Evolutionary conservation across 768 basidiomycete genomes (phyloP), one percentile per base, ranked within the genome.

Genomic region (Neoboletus magnificus): DNA sequence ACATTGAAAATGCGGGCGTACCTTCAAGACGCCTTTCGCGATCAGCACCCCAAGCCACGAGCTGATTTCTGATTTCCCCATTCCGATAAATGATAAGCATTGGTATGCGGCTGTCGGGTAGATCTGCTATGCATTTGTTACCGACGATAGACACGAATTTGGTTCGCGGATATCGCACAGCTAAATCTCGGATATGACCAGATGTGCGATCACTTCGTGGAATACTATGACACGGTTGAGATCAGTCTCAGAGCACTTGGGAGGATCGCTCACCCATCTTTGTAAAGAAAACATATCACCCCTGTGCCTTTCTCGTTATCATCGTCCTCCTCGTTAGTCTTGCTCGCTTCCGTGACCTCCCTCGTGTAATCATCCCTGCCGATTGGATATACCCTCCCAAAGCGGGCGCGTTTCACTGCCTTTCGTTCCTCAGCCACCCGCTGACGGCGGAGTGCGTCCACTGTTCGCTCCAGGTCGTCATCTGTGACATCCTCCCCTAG

Each of bases 121-220:
- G 85, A 72, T 98, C 88, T n/a, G 91, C 86, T 63, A 99, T 97
- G 75, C 93, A 96, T 71, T 93, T 93, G 74, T 91, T 83, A 36
- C 94, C 93, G 4, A 94, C 84, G 63, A 98, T 98, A 12, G 91
- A 93, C 57, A 98, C 89, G 62, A 99, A 97, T 74, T 98, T 98
- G 12, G 94, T 91, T 45, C 87, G 86, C 2, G 94, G 91, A 70
- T 96, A 88, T 50, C 84, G 82, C n/a, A 76, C 76, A 2, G 97
- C 93, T 6, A 99, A 78, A 1, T 77, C 77, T 5, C 77, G 77
- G 27, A 98, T 72, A 49, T 95, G 86, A 27, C 79, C 73, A 49
- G 81, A 82, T 12, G 95, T 77, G 44, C 86, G 85, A 56, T 93
- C 87, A 53, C 90, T 93, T 52, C 86, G 82, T 18, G 88, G 85